These are phyloP conservation scores for Globisporangium barbulae DNA, from an alignment of 352 stramenopile species.

Conservation along the genomic window DNA sequence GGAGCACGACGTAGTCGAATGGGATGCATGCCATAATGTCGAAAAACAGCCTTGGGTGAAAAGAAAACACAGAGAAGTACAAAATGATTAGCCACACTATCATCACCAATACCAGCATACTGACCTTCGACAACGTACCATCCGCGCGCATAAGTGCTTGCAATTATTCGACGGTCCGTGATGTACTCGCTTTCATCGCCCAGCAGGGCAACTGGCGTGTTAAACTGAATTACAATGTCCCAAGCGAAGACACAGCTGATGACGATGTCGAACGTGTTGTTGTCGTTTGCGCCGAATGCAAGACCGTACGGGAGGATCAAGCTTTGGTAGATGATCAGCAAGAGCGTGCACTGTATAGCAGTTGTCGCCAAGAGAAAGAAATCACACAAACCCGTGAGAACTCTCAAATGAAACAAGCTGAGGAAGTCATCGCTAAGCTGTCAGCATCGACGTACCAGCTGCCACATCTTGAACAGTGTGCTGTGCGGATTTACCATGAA, in stretches of 20 bases:
- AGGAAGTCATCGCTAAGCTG: not conserved
- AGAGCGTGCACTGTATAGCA: constrained; percentile 41
- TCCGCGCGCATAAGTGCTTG: constrained; percentile 47
- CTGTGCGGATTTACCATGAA: constrained; percentile 74
- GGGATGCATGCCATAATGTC: constrained; percentile 74
- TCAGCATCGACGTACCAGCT: constrained; percentile 41
- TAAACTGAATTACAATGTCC: constrained; percentile 77
- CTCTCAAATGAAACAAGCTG: not conserved
- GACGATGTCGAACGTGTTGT: constrained; percentile 37
- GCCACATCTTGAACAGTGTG: constrained; percentile 69
- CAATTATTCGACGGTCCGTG: constrained; percentile 55
- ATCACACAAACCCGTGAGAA: not conserved
- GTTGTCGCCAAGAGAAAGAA: not conserved
- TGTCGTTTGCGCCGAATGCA: constrained; percentile 57
- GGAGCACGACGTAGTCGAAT: constrained; percentile 59
- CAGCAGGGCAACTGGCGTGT: constrained; percentile 46
- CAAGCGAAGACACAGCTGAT: constrained; percentile 68
- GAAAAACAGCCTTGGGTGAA: constrained; percentile 61
- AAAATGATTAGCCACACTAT: not conserved
- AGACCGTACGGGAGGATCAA: constrained; percentile 66
- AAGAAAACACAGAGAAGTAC: not conserved
- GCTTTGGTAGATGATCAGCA: constrained; percentile 79
- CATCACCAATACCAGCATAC: not conserved
- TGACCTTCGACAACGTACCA: constrained; percentile 32
- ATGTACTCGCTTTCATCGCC: constrained; percentile 56